These are phyloP conservation scores for Vitellaria paradoxa DNA, from an alignment of 179 eudicot species.

Conservation along the genomic window DNA sequence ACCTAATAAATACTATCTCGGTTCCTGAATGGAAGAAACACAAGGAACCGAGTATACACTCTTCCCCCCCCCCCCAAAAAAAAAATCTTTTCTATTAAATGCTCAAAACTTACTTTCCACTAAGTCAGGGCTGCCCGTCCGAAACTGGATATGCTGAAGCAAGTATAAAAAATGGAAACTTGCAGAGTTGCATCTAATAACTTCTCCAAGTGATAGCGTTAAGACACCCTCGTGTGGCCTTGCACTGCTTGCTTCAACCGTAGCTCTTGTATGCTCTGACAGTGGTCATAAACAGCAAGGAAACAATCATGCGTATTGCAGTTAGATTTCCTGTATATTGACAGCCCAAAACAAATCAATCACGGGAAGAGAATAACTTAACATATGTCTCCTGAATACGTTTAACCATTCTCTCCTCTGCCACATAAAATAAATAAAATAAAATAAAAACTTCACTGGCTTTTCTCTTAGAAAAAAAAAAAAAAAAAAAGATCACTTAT, in stretches of 20 bases:
- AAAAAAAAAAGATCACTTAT: too few species aligned
- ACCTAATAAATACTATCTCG: conserved; percentile 11
- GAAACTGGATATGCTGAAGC: conserved; percentile 8
- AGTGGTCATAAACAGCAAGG: background rate
- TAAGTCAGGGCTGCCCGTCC: background rate
- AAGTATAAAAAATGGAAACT: conserved; percentile 8
- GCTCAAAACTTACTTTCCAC: conserved; percentile 2
- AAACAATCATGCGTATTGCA: background rate
- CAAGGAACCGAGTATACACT: background rate
- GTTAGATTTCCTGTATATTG: background rate
- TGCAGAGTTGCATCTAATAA: background rate
- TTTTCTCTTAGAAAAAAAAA: too few species aligned
- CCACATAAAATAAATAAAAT: too few species aligned
- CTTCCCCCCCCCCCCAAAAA: too few species aligned
- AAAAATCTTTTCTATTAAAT: too few species aligned
- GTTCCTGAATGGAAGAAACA: background rate
- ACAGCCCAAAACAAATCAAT: background rate
- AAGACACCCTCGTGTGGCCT: conserved; percentile 36
- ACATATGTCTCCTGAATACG: background rate
- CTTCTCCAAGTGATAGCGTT: conserved; percentile 21
- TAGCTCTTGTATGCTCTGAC: conserved; percentile 50
- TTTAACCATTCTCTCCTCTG: background rate
- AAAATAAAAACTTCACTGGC: too few species aligned
- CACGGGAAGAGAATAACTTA: background rate
- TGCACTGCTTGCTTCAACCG: conserved; percentile 52